These are phyloP conservation scores for Exsudoporus floridanus DNA, from an alignment of 1,284 basidiomycete species.

Conservation along the genomic window DNA sequence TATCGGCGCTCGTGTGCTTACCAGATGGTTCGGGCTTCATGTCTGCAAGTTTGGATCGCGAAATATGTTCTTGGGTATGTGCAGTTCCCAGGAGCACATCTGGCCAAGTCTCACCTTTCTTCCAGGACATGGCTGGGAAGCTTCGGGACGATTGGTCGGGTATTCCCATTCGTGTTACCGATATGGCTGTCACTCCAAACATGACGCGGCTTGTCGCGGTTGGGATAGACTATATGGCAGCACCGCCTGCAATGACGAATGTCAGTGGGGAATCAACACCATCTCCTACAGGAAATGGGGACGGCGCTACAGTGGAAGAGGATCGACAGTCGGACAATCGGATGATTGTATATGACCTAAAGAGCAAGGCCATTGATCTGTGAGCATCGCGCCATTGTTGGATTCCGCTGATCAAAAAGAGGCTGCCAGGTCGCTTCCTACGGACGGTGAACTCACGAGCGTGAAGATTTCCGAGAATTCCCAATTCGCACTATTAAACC, in stretches of 20 bases:
- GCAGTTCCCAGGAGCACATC: conserved; percentile 6
- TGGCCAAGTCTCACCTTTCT: conserved; percentile 15
- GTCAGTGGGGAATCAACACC: conserved; percentile 40
- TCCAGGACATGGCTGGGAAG: conserved; percentile 73
- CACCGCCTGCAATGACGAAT: conserved; percentile 32
- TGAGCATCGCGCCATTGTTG: conserved; percentile 41
- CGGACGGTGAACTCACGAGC: conserved; percentile 82
- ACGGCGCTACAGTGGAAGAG: conserved; percentile 36
- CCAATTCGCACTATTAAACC: conserved; percentile 83
- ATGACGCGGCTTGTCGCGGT: conserved; percentile 80
- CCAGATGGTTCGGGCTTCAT: conserved; percentile 89
- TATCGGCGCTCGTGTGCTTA: conserved; percentile 86
- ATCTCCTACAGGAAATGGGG: conserved; percentile 39
- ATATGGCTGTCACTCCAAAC: conserved; percentile 87
- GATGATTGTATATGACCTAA: conserved; percentile 75
- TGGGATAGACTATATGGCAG: conserved; percentile 58
- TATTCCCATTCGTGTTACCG: conserved; percentile 83
- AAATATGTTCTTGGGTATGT: conserved; percentile 85
- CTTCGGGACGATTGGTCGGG: conserved; percentile 68
- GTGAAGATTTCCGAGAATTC: conserved; percentile 88
- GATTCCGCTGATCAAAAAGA: conserved; percentile 15
- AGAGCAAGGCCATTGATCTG: conserved; percentile 61
- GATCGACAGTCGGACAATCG: conserved; percentile 53
- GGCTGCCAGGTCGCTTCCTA: conserved; percentile 54
- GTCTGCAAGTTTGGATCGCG: conserved; percentile 86